Evolutionary conservation across 2,329 filamentous ascomycete species (phyloP).

Genomic region (Alternaria consortialis): DNA sequence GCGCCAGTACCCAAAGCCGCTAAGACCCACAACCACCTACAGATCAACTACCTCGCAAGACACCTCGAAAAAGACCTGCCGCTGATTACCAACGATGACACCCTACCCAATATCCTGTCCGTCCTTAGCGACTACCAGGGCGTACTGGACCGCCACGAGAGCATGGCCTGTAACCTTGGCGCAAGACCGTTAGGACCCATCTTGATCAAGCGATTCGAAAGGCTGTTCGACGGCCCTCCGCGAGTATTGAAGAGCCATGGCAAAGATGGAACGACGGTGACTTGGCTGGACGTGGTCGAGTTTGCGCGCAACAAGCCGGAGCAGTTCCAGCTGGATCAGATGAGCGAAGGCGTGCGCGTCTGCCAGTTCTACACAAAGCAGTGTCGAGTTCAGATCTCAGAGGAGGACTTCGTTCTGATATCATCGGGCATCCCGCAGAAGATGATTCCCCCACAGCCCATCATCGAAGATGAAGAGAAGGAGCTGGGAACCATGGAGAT

Average conservation of each 20-base stretch:
- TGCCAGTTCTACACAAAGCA: slow-evolving; percentile 87
- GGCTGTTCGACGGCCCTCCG: slow-evolving; percentile 83
- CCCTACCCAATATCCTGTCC: slow-evolving; percentile 75
- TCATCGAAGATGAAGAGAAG: slow-evolving; percentile 85
- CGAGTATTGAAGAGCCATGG: slow-evolving; percentile 69
- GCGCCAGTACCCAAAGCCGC: slow-evolving; percentile 59
- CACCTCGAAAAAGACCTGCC: slow-evolving; percentile 70
- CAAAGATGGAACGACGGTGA: slow-evolving; percentile 69
- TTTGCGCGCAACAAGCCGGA: slow-evolving; percentile 82
- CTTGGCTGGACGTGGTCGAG: slow-evolving; percentile 86
- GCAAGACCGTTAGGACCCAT: slow-evolving; percentile 84
- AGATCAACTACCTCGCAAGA: slow-evolving; percentile 73
- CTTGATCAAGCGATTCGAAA: slow-evolving; percentile 84
- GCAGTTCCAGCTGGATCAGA: slow-evolving; percentile 77
- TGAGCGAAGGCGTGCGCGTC: slow-evolving; percentile 72
- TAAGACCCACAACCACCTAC: slow-evolving; percentile 68
- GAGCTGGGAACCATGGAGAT: slow-evolving; percentile 86
- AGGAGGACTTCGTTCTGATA: slow-evolving; percentile 88
- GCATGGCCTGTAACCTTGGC: slow-evolving; percentile 83
- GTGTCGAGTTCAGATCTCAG: slow-evolving; percentile 81
- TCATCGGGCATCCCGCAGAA: slow-evolving; percentile 83
- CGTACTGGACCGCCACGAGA: slow-evolving; percentile 84
- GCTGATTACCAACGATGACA: slow-evolving; percentile 71
- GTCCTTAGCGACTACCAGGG: slow-evolving; percentile 84
- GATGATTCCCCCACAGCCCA: slow-evolving; percentile 80